These are phyloP conservation scores for Trichomonas vaginalis DNA, from an alignment of 208 protist genomes.

Conservation along the genomic window DNA sequence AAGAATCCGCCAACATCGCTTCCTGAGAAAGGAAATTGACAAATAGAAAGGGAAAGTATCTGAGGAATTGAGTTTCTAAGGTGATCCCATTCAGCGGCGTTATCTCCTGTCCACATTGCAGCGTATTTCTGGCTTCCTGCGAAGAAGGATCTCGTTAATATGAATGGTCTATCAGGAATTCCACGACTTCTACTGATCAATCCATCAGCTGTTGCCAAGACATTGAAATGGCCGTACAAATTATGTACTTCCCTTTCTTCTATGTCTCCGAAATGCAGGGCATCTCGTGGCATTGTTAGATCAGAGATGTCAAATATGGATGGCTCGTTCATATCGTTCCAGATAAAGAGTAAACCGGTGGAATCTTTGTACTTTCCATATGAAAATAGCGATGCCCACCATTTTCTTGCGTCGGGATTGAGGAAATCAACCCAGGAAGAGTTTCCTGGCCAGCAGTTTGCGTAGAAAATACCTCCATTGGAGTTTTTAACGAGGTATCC, in stretches of 20 bases:
- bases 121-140: conserved; percentile 81
- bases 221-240: conserved; percentile 70
- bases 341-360: conserved; percentile 71
- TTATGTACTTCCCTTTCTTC: conserved; percentile 91
- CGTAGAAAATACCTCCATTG: conserved; percentile 58
- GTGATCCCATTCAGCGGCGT: conserved; percentile 78
- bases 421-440: conserved; percentile 75
- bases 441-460: conserved; percentile 82
- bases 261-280: conserved; percentile 49
- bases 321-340: conserved; percentile 98
- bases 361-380: conserved; percentile 45
- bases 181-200: conserved; percentile 45
- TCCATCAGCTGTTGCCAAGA: conserved; percentile 50
- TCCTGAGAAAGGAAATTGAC: conserved; percentile 75
- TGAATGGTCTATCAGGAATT: conserved; percentile 67
- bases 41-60: conserved; percentile 72
- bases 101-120: conserved; percentile 93
- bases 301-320: conserved; percentile 81
- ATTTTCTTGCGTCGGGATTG: conserved; percentile 56
- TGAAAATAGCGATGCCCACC: conserved; percentile 19
- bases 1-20: conserved; percentile 95
- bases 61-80: conserved; percentile 70
- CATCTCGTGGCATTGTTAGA: conserved; percentile 74
- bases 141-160: conserved; percentile 93
- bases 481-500: not conserved